These are phyloP conservation scores for Polyrhizophydium stewartii DNA, from an alignment of 371 early-diverging fungal species.

Conservation along the genomic window DNA sequence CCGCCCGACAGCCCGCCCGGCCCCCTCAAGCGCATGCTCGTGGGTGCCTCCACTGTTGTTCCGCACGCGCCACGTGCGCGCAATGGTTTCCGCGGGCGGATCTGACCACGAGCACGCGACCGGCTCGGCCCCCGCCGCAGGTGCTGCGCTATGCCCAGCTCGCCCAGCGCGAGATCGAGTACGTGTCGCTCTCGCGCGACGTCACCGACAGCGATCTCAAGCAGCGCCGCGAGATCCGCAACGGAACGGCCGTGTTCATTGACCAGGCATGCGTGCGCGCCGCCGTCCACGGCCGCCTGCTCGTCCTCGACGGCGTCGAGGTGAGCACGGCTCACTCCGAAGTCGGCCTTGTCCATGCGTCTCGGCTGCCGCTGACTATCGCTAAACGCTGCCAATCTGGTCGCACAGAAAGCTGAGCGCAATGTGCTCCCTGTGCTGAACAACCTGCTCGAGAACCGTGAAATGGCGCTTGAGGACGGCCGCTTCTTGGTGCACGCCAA, in stretches of 20 bases:
- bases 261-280: constrained; percentile 81
- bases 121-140: not conserved
- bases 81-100: no score
- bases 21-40: constrained; percentile 61
- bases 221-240: constrained; percentile 73
- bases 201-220: constrained; percentile 75
- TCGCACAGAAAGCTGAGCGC: constrained; percentile 66
- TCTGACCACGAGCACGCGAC: no score
- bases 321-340: constrained; percentile 1
- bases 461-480: constrained; percentile 84
- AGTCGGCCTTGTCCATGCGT: not conserved
- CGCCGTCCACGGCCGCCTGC: constrained; percentile 72
- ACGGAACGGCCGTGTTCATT: constrained; percentile 67
- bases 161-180: constrained; percentile 65
- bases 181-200: constrained; percentile 74
- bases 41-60: not conserved
- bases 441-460: constrained; percentile 82
- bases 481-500: constrained; percentile 68
- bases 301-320: constrained; percentile 79
- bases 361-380: not conserved
- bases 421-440: constrained; percentile 84
- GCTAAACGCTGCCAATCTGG: not conserved
- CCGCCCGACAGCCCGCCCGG: constrained; percentile 56
- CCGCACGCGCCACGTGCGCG: no score
- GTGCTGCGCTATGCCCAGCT: constrained; percentile 71